Conservation (phyloP, 345 rosid genomes). For the Brassica rapa region DNA sequence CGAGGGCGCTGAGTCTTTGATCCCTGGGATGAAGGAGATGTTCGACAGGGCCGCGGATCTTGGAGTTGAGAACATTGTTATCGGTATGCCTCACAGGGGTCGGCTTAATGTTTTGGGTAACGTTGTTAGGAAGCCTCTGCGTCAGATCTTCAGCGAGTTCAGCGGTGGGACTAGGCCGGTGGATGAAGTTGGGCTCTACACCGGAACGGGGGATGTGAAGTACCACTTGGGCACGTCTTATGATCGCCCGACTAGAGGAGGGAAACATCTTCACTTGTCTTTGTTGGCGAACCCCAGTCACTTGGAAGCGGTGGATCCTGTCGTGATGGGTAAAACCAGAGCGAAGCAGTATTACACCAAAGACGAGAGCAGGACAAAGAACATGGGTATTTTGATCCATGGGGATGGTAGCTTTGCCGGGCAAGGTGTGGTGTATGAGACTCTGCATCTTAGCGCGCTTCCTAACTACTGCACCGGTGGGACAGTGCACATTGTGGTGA, state of each 20-base stretch:
- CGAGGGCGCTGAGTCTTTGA: constrained; percentile 89
- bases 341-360: constrained; percentile 79
- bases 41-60: constrained; percentile 78
- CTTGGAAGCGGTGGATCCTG: constrained; percentile 87
- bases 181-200: constrained; percentile 77
- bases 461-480: constrained; percentile 81
- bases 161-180: constrained; percentile 81
- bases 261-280: constrained; percentile 80
- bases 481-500: constrained; percentile 81
- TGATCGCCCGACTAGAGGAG: constrained; percentile 89
- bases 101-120: constrained; percentile 77
- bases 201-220: constrained; percentile 85
- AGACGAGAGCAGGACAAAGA: constrained; percentile 63
- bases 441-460: constrained; percentile 87
- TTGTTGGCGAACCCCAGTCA: constrained; percentile 90
- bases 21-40: constrained; percentile 93
- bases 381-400: constrained; percentile 76
- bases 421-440: constrained; percentile 87
- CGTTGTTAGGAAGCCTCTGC: constrained; percentile 77
- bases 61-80: constrained; percentile 81
- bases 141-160: constrained; percentile 80
- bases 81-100: constrained; percentile 85
- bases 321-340: constrained; percentile 81
- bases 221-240: constrained; percentile 87
- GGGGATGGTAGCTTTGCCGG: constrained; percentile 95